phyloP scores from a whole-genome alignment of 1,139 yeast species.

The Yamadazyma blattariae region DNA sequence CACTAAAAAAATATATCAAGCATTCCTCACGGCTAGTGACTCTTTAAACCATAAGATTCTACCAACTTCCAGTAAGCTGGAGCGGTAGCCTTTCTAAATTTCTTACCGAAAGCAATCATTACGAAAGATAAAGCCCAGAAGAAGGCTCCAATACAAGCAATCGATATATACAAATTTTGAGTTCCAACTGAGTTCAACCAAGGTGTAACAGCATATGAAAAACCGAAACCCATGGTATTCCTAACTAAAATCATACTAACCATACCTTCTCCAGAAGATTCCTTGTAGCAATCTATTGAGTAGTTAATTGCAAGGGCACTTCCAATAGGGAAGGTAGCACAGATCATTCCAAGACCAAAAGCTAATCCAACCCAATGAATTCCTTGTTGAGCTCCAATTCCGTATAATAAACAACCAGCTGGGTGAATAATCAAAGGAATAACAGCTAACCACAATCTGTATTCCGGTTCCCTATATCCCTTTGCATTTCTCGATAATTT shows the following conservation, averaged over 20 bases:
- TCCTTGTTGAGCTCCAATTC: slow-evolving; percentile 20
- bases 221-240: slow-evolving; percentile 22
- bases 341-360: slow-evolving; percentile 20
- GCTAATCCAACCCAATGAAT: slow-evolving; percentile 24
- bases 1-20: too few species aligned
- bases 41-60: slow-evolving; percentile 18
- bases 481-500: slow-evolving; percentile 22
- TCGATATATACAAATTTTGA: slow-evolving; percentile 19
- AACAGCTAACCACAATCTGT: slow-evolving; percentile 25
- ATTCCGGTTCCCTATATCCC: slow-evolving; percentile 30
- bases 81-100: slow-evolving; percentile 19
- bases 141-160: slow-evolving; percentile 22
- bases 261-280: slow-evolving; percentile 20
- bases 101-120: slow-evolving; percentile 23
- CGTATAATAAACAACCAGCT: slow-evolving; percentile 18
- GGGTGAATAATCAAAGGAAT: slow-evolving; percentile 22
- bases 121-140: slow-evolving; percentile 20
- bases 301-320: slow-evolving; percentile 21
- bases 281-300: slow-evolving; percentile 21
- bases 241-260: slow-evolving; percentile 21
- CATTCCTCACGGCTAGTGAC: too few species aligned
- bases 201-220: slow-evolving; percentile 22
- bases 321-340: slow-evolving; percentile 21
- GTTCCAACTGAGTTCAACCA: slow-evolving; percentile 20
- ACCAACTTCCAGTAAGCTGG: slow-evolving; percentile 20